A percentile compares a stretch with the other conserved stretches of the same genome.
Conservation (phyloP, 2,329 filamentous ascomycete genomes). For the Podosphaera fusca region DNA sequence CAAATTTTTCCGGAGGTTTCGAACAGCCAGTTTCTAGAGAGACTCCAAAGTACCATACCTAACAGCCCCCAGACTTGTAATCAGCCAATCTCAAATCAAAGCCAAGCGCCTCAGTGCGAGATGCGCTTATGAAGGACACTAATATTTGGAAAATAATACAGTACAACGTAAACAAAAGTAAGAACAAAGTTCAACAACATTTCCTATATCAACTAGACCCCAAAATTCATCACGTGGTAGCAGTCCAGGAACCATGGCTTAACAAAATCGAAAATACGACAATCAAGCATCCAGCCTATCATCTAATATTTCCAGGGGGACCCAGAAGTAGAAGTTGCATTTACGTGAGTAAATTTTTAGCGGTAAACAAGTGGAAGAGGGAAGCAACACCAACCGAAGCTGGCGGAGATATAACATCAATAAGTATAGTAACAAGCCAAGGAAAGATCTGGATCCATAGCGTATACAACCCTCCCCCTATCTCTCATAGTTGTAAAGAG, state of each 20-base stretch:
- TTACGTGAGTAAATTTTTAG: neutral
- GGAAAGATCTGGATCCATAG: no score
- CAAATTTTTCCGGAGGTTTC: no score
- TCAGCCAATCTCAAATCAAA: no score
- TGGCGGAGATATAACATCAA: neutral
- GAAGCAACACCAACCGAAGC: neutral
- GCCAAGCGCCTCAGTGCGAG: neutral
- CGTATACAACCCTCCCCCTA: neutral
- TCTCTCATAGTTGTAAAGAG: neutral
- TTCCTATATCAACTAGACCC: neutral
- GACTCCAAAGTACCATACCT: no score
- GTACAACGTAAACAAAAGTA: slow-evolving; percentile 1
- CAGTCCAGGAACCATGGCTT: neutral
- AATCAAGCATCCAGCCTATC: neutral
- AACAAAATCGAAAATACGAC: neutral
- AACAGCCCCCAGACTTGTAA: no score
- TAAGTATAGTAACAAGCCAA: neutral
- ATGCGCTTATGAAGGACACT: neutral
- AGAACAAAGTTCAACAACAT: neutral
- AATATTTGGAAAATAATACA: neutral
- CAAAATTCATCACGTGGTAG: neutral
- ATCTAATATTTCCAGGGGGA: neutral
- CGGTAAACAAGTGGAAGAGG: neutral
- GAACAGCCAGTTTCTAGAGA: no score
- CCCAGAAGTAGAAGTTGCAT: neutral